Evolutionary conservation across 345 rosid species (phyloP), one percentile per base, ranked within the genome.

Genomic region (Laguncularia racemosa): DNA sequence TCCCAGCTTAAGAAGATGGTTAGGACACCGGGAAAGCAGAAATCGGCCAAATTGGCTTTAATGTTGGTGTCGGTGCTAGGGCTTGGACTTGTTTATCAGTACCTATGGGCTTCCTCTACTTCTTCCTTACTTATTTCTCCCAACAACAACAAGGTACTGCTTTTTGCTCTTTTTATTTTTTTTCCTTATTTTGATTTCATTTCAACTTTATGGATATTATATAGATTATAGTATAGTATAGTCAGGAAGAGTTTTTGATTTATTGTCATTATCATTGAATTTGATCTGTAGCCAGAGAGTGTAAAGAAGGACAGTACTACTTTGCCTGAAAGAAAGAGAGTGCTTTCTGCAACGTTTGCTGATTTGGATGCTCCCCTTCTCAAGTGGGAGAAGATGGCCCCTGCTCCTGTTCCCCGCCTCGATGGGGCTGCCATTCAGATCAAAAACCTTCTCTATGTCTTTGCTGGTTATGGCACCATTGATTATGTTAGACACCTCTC

Each of bases 341-440:
- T 79, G 61, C 72, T 93, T 52, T 81, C 99, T 23, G 96, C 91
- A 14, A 93, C 97, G 28, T 93, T 83, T 79, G 91, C 92, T 59
- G 97, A 93, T 83, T 78, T 93, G 63, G 83, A 82, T 51, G 96
- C 80, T 44, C 95, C 97, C 3, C 68, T 80, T 52, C 69, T 93
- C 23, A 57, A 85, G 56, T 89, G 97, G 99, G 81, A 87, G 77
- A 84, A 85, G 79, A 93, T 93, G 99, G 56, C 80, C 26, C 19
- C 75, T 78, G 84, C 99, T 0, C 97, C 96, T 23, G 96, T 93
- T 48, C 99, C 97, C 77, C 95, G 97, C 43, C 67, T 93, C 13
- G 99, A 87, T 63, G 97, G 99, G 58, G 96, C 97, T 53, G 95
- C 96, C 0, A 67, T 87, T 56, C 99, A 93, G 84, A 87, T 93